These are phyloP conservation scores for Rhodamnia rubescens DNA, from an alignment of 345 rosid genomes.

Conservation along the genomic window DNA sequence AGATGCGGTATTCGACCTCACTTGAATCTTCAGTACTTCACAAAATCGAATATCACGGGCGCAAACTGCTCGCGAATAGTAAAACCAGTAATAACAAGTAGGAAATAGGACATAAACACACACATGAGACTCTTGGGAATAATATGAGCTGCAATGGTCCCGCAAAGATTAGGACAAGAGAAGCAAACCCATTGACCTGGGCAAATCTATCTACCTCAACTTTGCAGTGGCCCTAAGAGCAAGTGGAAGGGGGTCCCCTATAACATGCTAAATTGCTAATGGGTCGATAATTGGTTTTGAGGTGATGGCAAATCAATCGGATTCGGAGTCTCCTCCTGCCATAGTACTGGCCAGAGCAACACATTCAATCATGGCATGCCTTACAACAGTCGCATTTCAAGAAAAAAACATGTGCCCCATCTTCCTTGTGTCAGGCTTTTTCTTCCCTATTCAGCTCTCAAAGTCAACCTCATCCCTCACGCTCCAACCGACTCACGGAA, in stretches of 20 bases:
- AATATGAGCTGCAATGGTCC: neutral
- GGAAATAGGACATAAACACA: neutral
- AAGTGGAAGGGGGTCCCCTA: slow-evolving; percentile 1
- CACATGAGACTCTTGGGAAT: neutral
- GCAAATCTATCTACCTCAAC: neutral
- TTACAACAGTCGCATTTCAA: neutral
- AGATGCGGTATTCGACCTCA: neutral
- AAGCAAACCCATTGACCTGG: neutral
- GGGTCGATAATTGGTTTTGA: neutral
- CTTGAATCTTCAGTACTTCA: neutral
- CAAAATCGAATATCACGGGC: neutral
- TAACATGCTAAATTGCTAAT: neutral
- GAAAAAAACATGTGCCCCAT: neutral
- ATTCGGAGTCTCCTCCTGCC: neutral
- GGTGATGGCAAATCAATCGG: neutral
- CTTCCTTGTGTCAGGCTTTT: neutral
- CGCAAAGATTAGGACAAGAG: slow-evolving; percentile 2
- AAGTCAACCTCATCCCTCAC: neutral
- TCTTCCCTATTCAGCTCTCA: neutral
- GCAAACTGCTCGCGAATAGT: neutral
- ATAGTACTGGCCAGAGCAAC: neutral
- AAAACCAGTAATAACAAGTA: neutral
- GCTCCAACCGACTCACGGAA: neutral
- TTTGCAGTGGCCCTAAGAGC: neutral
- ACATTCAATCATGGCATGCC: neutral